A percentile compares a stretch with the other conserved stretches of the same genome.
Conservation (phyloP, 2,329 filamentous ascomycete genomes). For the Cytospora piceae region DNA sequence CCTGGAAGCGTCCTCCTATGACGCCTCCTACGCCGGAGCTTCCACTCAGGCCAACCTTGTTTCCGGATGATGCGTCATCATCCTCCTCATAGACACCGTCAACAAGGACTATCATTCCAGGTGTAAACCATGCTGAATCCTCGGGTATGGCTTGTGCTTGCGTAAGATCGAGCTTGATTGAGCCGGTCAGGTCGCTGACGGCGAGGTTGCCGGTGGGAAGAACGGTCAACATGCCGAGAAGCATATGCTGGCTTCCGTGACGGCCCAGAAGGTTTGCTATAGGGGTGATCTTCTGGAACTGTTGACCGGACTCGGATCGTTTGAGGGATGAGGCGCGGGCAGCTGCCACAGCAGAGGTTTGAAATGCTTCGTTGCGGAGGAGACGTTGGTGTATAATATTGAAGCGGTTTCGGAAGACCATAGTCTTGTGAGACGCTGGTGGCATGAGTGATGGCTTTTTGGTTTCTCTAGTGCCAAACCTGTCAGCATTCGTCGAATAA, state of each 20-base stretch:
- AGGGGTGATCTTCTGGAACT: constrained; percentile 85
- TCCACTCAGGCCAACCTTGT: constrained; percentile 63
- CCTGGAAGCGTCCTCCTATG: constrained; percentile 90
- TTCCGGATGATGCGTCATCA: constrained; percentile 68
- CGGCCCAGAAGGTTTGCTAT: constrained; percentile 77
- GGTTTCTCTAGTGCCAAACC: constrained; percentile 53
- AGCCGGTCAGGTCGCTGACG: constrained; percentile 85
- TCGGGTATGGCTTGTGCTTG: constrained; percentile 82
- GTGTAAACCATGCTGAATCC: constrained; percentile 87
- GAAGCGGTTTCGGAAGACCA: constrained; percentile 86
- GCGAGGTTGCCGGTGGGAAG: constrained; percentile 82
- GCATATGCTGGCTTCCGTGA: constrained; percentile 80
- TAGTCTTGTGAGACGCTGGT: constrained; percentile 77
- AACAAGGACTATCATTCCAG: constrained; percentile 93
- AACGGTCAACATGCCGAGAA: constrained; percentile 80
- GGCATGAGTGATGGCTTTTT: constrained; percentile 74
- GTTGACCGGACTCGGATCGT: constrained; percentile 64
- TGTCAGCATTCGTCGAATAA: constrained; percentile 6
- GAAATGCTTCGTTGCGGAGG: constrained; percentile 90
- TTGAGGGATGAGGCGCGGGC: constrained; percentile 58
- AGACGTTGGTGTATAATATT: constrained; percentile 91
- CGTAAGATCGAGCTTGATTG: constrained; percentile 80
- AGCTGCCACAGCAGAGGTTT: constrained; percentile 74
- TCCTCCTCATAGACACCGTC: constrained; percentile 98
- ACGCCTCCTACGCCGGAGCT: constrained; percentile 84